These are phyloP conservation scores for Pseudocercospora pini-densiflorae DNA, from an alignment of 2,329 filamentous ascomycete genomes.

Conservation along the genomic window DNA sequence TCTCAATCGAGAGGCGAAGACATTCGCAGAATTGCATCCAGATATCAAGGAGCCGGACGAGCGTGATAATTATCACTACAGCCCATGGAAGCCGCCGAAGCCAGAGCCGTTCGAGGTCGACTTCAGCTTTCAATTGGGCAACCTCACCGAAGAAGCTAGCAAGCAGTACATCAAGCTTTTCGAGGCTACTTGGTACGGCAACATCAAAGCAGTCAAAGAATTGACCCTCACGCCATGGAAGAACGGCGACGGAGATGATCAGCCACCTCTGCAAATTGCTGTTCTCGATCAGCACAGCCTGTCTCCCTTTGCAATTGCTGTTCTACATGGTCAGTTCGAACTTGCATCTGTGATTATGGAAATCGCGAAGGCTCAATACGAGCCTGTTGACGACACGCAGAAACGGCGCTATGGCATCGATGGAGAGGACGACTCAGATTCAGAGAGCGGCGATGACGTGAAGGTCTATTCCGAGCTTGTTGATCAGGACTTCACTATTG, in stretches of 20 bases:
- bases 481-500: conserved; percentile 72
- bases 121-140: conserved; percentile 55
- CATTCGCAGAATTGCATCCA: conserved; percentile 68
- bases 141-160: conserved; percentile 59
- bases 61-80: conserved; percentile 11
- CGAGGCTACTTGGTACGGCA: conserved; percentile 74
- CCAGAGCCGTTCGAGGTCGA: conserved; percentile 52
- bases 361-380: conserved; percentile 72
- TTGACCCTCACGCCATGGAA: conserved; percentile 66
- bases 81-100: conserved; percentile 17
- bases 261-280: conserved; percentile 67
- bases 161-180: conserved; percentile 70
- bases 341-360: conserved; percentile 70
- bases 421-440: conserved; percentile 41
- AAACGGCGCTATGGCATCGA: conserved; percentile 34
- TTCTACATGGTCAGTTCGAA: conserved; percentile 67
- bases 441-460: conserved; percentile 38
- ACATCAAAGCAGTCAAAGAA: conserved; percentile 67
- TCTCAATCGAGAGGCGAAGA: conserved; percentile 65
- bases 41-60: conserved; percentile 42
- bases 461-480: conserved; percentile 56
- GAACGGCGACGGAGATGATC: conserved; percentile 50
- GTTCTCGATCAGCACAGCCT: conserved; percentile 57
- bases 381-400: conserved; percentile 43
- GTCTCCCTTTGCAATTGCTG: conserved; percentile 70